These are phyloP conservation scores for Solanum infundibuliforme DNA, from an alignment of 257 asterid genomes.

Conservation along the genomic window DNA sequence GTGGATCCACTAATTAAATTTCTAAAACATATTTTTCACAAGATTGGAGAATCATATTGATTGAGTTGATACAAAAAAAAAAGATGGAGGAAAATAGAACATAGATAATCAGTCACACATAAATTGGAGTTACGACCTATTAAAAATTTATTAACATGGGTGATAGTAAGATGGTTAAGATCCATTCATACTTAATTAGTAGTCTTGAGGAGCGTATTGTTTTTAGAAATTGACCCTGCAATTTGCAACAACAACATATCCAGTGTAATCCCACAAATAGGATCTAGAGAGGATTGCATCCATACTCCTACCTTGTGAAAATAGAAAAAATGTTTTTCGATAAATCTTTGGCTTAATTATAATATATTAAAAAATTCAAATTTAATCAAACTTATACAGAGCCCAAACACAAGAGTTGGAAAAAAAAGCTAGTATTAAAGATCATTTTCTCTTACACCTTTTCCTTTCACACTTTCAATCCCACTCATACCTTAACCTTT, in stretches of 20 bases:
- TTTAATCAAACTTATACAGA: neutral
- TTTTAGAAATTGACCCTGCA: accelerated
- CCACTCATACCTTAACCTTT: neutral
- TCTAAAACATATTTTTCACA: neutral
- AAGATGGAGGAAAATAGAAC: neutral
- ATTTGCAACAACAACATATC: neutral
- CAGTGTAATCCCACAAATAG: accelerated
- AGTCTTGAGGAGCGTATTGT: neutral
- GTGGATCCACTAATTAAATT: neutral
- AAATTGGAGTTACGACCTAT: neutral
- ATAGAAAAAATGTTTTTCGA: neutral
- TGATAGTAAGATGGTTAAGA: neutral
- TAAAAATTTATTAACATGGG: no score
- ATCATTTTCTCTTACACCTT: neutral
- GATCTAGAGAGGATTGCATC: neutral
- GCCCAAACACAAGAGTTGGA: neutral
- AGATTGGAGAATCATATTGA: neutral
- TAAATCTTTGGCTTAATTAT: neutral
- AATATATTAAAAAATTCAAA: neutral
- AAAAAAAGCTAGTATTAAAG: neutral
- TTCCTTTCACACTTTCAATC: neutral
- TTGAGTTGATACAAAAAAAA: neutral
- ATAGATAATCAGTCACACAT: neutral
- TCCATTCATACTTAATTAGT: neutral
- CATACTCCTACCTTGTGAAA: neutral